These are phyloP conservation scores for Aspergillus tamarii DNA, from an alignment of 2,329 filamentous ascomycete genomes.

Conservation along the genomic window DNA sequence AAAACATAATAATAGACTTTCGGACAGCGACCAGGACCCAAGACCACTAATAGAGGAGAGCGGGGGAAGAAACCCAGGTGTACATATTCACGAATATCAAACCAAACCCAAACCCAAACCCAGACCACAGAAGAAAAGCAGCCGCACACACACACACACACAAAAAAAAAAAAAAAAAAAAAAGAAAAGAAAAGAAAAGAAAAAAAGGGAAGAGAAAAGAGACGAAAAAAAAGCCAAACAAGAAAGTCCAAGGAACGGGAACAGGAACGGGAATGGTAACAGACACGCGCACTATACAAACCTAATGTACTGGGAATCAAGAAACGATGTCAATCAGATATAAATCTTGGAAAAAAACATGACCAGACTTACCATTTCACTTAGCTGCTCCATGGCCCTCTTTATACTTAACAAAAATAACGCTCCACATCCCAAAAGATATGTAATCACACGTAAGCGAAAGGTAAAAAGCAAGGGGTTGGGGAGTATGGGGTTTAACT, in stretches of 20 bases:
- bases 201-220: neutral
- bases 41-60: neutral
- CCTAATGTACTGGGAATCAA: neutral
- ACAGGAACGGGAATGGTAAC: neutral
- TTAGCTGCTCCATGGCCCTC: no score
- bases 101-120: neutral
- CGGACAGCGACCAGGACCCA: neutral
- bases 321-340: neutral
- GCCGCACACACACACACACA: no score
- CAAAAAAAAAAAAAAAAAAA: neutral
- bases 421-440: no score
- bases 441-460: no score
- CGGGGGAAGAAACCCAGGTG: neutral
- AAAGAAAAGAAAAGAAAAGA: neutral
- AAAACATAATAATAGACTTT: conserved; percentile 3
- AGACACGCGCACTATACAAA: neutral
- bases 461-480: neutral
- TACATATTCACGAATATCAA: neutral
- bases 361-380: no score
- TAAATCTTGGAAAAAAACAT: no score
- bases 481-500: neutral
- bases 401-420: no score
- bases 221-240: neutral
- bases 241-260: no score
- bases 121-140: no score